Percentiles rank a stretch among this genome's conserved stretches.
Evolutionary conservation across 495 filamentous ascomycete species (phyloP).

Genomic region (Daldinia caldariorum): DNA sequence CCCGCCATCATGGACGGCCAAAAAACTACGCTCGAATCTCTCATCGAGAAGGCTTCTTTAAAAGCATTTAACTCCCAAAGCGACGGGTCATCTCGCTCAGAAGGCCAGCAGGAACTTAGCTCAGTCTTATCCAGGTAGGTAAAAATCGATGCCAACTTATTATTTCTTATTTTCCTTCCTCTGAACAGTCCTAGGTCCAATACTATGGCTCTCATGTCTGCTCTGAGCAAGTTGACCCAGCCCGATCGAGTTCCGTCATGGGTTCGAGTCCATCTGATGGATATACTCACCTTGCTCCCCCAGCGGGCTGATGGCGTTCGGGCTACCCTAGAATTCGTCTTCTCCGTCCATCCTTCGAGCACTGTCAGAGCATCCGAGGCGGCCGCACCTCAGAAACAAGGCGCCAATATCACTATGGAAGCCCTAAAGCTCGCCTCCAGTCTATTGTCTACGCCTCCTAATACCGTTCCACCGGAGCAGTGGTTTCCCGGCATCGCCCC

Average conservation of each 20-base stretch:
- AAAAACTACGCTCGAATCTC: constrained; percentile 35
- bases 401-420: constrained; percentile 76
- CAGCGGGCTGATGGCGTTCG: constrained; percentile 73
- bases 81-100: constrained; percentile 41
- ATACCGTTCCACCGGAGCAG: constrained; percentile 60
- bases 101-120: constrained; percentile 52
- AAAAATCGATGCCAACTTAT: background rate
- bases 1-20: constrained; percentile 17
- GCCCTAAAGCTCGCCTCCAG: constrained; percentile 72
- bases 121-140: constrained; percentile 55
- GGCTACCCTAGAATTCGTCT: constrained; percentile 75
- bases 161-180: constrained; percentile 14
- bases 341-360: constrained; percentile 65
- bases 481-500: constrained; percentile 74
- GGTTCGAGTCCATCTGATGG: constrained; percentile 63
- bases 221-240: constrained; percentile 59
- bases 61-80: constrained; percentile 55
- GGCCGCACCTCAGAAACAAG: constrained; percentile 56
- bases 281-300: constrained; percentile 69
- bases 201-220: constrained; percentile 56
- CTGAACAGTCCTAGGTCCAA: constrained; percentile 55
- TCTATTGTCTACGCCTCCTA: constrained; percentile 70
- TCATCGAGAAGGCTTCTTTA: constrained; percentile 50
- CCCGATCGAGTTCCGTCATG: constrained; percentile 56
- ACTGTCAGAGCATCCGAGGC: constrained; percentile 52